Evolutionary conservation across 2,329 filamentous ascomycete genomes (phyloP).

Genomic region (Penicillium thymicola): DNA sequence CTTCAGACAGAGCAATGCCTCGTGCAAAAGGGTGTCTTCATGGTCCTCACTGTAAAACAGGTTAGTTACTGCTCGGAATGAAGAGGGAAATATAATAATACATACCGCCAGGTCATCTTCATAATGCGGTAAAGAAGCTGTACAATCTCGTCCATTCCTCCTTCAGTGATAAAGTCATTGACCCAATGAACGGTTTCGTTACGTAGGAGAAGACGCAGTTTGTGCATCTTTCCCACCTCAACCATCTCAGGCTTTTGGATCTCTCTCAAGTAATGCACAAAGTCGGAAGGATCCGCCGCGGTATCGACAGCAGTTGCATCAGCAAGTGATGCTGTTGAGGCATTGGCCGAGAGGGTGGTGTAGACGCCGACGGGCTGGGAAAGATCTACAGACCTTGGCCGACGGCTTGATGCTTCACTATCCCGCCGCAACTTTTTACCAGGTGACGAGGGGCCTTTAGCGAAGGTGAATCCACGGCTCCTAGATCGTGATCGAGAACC

Average conservation of each 20-base stretch:
- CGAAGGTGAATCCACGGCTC: conserved; percentile 76
- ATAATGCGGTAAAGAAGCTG: conserved; percentile 85
- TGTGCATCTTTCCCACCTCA: conserved; percentile 93
- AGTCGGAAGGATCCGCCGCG: conserved; percentile 73
- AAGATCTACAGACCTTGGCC: conserved; percentile 69
- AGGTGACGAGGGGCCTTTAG: conserved; percentile 65
- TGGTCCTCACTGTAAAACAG: conserved; percentile 72
- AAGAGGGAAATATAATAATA: conserved; percentile 2
- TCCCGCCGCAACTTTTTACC: conserved; percentile 72
- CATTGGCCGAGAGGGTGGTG: conserved; percentile 53
- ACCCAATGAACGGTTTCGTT: conserved; percentile 98
- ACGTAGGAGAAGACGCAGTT: conserved; percentile 79
- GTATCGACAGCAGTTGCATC: conserved; percentile 69
- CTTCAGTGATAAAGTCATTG: conserved; percentile 81
- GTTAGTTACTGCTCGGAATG: conserved; percentile 23
- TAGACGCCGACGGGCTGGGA: conserved; percentile 60
- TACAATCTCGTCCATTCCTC: conserved; percentile 90
- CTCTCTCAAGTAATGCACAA: conserved; percentile 79
- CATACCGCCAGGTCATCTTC: conserved; percentile 91
- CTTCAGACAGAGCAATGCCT: conserved; percentile 89
- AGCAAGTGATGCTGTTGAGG: conserved; percentile 52
- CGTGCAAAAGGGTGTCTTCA: conserved; percentile 87
- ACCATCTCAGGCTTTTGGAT: conserved; percentile 76
- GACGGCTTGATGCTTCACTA: conserved; percentile 61
- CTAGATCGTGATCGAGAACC: conserved; percentile 52